Base-by-base conservation (phyloP, 306 rosid genomes). In the Coriaria nepalensis region DNA sequence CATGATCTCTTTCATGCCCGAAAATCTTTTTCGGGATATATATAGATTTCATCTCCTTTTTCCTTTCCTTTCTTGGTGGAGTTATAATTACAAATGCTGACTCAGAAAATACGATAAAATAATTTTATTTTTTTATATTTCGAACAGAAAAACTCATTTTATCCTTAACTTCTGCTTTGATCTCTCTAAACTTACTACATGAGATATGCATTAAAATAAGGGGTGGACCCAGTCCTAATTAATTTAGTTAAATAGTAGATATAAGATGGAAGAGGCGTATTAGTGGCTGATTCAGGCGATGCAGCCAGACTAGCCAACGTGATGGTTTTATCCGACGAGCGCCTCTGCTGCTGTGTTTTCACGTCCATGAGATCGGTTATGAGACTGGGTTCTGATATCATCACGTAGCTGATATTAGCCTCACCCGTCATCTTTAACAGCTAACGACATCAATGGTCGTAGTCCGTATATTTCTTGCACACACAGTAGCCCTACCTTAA, bases 391-490 rank as follows among this genome's bases (percentile, higher is more conserved):
- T 51, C 33, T 6, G 36, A 15, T 7, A 68, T 38, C n/a, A 29
- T 36, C 43, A 68, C 12, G 41, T 45, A 34, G 13, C 35, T 10
- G 40, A 47, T 61, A 15, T 43, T 39, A 6, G 33, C 40, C 53
- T 68, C 47, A 41, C 47, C 51, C 4, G 8, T 56, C 68, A 68
- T 33, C 47, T 14, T 49, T 35, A 8, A 55, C 9, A 37, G 68
- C 73, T 4, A 40, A 13, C 9, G 64, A 56, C 68, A 68, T 61
- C 15, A 8, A 50, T 14, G 73, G 73, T 6, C 73, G 47, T 10
- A 56, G 56, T 39, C 36, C 56, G 37, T 53, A 45, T 55, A 51
- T 56, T 50, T 68, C 68, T 56, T 68, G 64, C 12, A 61, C 68
- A 37, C 73, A 68, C 2, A 56, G 47, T 29, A 68, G 48, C 10